Evolutionary conservation across 169 alveolate genomes (phyloP), one percentile per base, ranked within the genome.

Genomic region (Plasmodium gonderi): DNA sequence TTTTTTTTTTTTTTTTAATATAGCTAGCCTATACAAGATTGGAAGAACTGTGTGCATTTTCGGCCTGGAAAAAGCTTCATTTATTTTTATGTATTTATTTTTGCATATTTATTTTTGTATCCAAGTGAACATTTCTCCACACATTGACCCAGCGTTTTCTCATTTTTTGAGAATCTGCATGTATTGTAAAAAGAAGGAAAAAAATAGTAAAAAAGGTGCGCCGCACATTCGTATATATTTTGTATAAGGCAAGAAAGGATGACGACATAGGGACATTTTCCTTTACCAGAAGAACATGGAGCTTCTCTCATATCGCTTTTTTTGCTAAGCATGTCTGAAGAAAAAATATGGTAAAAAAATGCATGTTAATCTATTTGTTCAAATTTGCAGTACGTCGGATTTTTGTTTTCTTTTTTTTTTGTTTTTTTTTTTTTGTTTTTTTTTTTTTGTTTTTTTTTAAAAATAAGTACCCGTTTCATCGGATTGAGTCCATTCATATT

Each of bases 1-100:
- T 69, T 69, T 69, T 69, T 69, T 69, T 69, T 69, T 69, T 69
- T 69, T 69, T 23, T 60, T 60, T n/a, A 3, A 60, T 23, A 60
- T 36, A 14, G 72, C 26, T 60, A 36, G 72, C 72, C n/a, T n/a
- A 60, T 60, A 60, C 72, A 29, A 23, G 5, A 36, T n/a, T 14
- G 40, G 26, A 23, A 23, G 72, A 36, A 60, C 6, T 36, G 1
- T 60, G 17, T 23, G 72, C 72, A 20, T 60, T 60, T 60, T 60
- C 72, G 38, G 17, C n/a, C 11, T 23, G 72, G 4, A 20, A n/a
- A 36, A 14, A 36, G 72, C 72, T 20, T 60, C 1, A 60, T 23
- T 36, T 36, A 20, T 60, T 60, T 60, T 54, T 14, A 54, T 54
- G n/a, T 54, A 5, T 54, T 17, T 54, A 54, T n/a, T 54, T 54